Percentiles rank a stretch among this genome's conserved stretches.
phyloP scores from a whole-genome alignment of 2,329 filamentous ascomycete species.

The Ophiosphaerella korrae region DNA sequence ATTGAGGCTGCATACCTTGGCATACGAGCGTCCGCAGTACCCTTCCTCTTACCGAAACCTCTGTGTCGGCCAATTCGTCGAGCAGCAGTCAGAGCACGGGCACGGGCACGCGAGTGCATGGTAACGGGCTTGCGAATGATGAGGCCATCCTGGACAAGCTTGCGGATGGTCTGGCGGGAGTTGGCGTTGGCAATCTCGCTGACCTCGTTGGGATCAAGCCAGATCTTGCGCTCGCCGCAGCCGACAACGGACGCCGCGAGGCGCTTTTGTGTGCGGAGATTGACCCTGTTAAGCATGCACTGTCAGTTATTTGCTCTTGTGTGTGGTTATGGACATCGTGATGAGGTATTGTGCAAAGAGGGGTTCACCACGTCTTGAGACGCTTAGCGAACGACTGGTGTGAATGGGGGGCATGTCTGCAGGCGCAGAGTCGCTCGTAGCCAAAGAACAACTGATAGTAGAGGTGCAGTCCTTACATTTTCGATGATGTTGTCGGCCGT shows the following conservation, averaged over 20 bases:
- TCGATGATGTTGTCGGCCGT: slow-evolving; percentile 48
- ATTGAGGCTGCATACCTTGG: slow-evolving; percentile 71
- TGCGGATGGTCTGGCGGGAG: slow-evolving; percentile 99
- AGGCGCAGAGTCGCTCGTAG: slow-evolving; percentile 25
- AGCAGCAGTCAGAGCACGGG: slow-evolving; percentile 91
- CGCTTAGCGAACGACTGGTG: slow-evolving; percentile 26
- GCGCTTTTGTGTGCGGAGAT: slow-evolving; percentile 99
- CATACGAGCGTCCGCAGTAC: slow-evolving; percentile 99
- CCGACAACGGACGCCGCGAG: slow-evolving; percentile 98
- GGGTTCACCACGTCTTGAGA: slow-evolving; percentile 41
- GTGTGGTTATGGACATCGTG: slow-evolving; percentile 23
- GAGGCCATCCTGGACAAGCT: slow-evolving; percentile 99
- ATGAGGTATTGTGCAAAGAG: slow-evolving; percentile 34
- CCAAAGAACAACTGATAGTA: slow-evolving; percentile 9
- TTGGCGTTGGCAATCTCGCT: slow-evolving; percentile 99
- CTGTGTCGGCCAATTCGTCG: slow-evolving; percentile 96
- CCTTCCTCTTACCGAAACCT: slow-evolving; percentile 99
- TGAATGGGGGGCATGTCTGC: slow-evolving; percentile 25
- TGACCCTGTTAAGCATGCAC: slow-evolving; percentile 73
- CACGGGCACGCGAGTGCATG: slow-evolving; percentile 98
- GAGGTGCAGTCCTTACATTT: slow-evolving; percentile 48
- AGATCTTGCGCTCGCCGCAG: slow-evolving; percentile 99
- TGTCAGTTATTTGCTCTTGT: slow-evolving; percentile 37
- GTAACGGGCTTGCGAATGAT: slow-evolving; percentile 99
- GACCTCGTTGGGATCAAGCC: slow-evolving; percentile 99